Evolutionary conservation across 2,329 filamentous ascomycete genomes (phyloP).

Genomic region (Nemania sp.): DNA sequence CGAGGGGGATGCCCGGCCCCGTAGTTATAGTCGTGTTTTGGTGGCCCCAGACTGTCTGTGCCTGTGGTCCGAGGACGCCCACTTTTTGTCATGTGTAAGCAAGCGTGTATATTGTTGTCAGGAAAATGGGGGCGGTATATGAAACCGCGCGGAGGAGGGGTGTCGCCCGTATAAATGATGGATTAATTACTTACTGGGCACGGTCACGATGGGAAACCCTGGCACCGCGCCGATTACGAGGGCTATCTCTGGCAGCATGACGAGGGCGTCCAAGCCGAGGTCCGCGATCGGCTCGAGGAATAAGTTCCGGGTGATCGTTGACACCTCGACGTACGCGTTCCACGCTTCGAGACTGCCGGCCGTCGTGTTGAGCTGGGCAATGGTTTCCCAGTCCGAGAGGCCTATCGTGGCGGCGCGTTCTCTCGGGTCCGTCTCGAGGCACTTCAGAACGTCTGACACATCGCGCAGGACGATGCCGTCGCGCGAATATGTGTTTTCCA

Average conservation of each 20-base stretch:
- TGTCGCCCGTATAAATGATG: background rate
- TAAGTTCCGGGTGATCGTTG: background rate
- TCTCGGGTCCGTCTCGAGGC: slow-evolving; percentile 8
- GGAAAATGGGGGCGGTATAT: background rate
- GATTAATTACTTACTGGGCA: slow-evolving; percentile 22
- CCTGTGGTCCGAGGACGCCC: slow-evolving; percentile 23
- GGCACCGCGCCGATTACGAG: slow-evolving; percentile 13
- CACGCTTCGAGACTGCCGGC: slow-evolving; percentile 17
- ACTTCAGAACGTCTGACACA: slow-evolving; percentile 16
- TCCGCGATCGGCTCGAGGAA: slow-evolving; percentile 15
- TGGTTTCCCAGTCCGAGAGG: slow-evolving; percentile 3
- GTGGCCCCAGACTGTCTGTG: slow-evolving; percentile 3
- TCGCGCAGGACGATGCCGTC: slow-evolving; percentile 4
- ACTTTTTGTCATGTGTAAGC: slow-evolving; percentile 9
- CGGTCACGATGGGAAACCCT: slow-evolving; percentile 31
- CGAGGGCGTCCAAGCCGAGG: slow-evolving; percentile 13
- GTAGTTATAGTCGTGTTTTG: background rate
- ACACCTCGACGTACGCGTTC: slow-evolving; percentile 15
- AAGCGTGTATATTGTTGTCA: background rate
- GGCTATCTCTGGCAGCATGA: slow-evolving; percentile 16
- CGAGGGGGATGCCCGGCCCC: slow-evolving; percentile 25
- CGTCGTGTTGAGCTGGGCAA: slow-evolving; percentile 1
- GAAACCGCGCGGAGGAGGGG: background rate
- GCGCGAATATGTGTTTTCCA: slow-evolving; percentile 4
- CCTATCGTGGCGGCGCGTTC: slow-evolving; percentile 1